Conservation (phyloP, 2,329 filamentous ascomycete species). For the Penicillium psychrosexuale region DNA sequence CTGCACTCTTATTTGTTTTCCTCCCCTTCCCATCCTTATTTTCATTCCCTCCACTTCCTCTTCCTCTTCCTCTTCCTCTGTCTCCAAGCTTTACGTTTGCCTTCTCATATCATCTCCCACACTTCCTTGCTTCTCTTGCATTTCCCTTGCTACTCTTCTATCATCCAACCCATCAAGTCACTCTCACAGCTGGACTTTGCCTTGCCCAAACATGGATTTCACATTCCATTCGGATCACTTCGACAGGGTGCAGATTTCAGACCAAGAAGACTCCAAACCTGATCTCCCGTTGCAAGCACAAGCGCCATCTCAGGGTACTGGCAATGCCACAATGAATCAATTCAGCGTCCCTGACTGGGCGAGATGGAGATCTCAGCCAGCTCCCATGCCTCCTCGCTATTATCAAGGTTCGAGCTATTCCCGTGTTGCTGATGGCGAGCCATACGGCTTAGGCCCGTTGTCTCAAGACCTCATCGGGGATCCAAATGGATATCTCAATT, state of each 20-base stretch:
- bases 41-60: background rate
- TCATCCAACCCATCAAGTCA: background rate
- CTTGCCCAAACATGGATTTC: slow-evolving; percentile 21
- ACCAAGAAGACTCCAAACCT: slow-evolving; percentile 21
- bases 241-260: slow-evolving; percentile 21
- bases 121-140: background rate
- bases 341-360: slow-evolving; percentile 21
- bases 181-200: background rate
- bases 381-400: slow-evolving; percentile 16
- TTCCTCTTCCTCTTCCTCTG: slow-evolving; percentile 16
- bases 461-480: background rate
- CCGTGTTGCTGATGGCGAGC: background rate
- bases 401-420: slow-evolving; percentile 13
- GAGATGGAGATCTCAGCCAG: slow-evolving; percentile 20
- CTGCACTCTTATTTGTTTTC: background rate
- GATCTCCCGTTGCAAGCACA: slow-evolving; percentile 19
- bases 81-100: slow-evolving; percentile 3
- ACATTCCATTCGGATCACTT: slow-evolving; percentile 19
- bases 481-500: background rate
- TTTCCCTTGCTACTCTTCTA: slow-evolving; percentile 1
- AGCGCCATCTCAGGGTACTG: slow-evolving; percentile 12
- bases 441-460: slow-evolving; percentile 1
- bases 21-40: background rate
- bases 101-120: slow-evolving; percentile 6
- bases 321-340: slow-evolving; percentile 14